Evolutionary conservation across 2,329 filamentous ascomycete species (phyloP).

Genomic region (Chrysoporthe austroafricana): DNA sequence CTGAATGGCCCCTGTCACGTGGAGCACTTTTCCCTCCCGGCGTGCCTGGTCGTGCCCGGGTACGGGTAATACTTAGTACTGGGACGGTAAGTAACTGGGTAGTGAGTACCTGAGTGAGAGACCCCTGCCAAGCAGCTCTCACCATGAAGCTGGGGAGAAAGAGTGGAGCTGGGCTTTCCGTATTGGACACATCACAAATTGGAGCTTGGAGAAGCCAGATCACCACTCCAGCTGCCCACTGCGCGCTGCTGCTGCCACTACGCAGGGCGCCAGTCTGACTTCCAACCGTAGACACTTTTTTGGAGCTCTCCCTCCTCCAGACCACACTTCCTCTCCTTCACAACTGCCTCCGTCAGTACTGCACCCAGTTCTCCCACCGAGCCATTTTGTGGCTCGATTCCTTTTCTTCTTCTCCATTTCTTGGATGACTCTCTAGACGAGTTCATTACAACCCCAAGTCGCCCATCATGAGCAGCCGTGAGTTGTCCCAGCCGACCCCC

Average conservation of each 20-base stretch:
- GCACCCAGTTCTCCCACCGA: slow-evolving; percentile 28
- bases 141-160: not conserved
- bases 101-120: too few relatives aligned
- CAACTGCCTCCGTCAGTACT: slow-evolving; percentile 27
- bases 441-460: slow-evolving; percentile 32
- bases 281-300: slow-evolving; percentile 14
- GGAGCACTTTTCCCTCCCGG: slow-evolving; percentile 8
- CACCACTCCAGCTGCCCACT: slow-evolving; percentile 20
- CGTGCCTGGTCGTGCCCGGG: not conserved
- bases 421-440: slow-evolving; percentile 32
- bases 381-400: slow-evolving; percentile 38
- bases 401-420: slow-evolving; percentile 34
- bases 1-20: slow-evolving; percentile 22
- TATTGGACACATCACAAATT: slow-evolving; percentile 36
- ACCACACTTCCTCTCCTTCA: slow-evolving; percentile 32
- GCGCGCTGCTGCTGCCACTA: not conserved
- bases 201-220: slow-evolving; percentile 37
- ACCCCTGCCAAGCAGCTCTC: not conserved
- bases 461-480: slow-evolving; percentile 60
- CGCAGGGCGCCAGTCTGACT: slow-evolving; percentile 10
- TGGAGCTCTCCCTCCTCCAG: slow-evolving; percentile 28
- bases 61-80: not conserved
- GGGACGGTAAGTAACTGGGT: too few relatives aligned
- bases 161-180: slow-evolving; percentile 14
- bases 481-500: slow-evolving; percentile 39